phyloP scores from a whole-genome alignment of 164 flowering plant genomes.

The Kingdonia uniflora region DNA sequence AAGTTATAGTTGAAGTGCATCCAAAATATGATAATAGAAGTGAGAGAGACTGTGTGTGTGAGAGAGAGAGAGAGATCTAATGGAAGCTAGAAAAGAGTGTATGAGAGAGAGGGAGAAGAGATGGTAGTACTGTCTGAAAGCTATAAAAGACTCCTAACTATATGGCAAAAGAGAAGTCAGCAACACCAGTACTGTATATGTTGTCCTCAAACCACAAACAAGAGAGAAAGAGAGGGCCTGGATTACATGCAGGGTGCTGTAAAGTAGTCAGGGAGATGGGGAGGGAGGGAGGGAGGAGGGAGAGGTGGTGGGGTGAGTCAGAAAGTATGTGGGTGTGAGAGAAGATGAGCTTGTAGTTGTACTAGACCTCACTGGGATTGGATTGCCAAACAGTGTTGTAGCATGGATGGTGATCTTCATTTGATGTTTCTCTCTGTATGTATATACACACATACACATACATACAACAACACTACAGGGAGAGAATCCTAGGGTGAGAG shows the following conservation, averaged over 20 bases:
- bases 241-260: not conserved
- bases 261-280: not conserved
- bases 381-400: too few relatives aligned
- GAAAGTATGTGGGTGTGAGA: not conserved
- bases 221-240: not conserved
- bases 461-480: not conserved
- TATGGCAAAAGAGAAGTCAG: slow-evolving; percentile 10
- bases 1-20: not conserved
- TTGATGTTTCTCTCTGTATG: too few relatives aligned
- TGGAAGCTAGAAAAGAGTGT: not conserved
- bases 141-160: not conserved
- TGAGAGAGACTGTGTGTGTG: too few relatives aligned
- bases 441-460: too few relatives aligned
- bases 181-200: slow-evolving; percentile 6
- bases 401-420: too few relatives aligned
- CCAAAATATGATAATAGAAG: not conserved
- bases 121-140: not conserved
- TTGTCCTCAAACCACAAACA: not conserved
- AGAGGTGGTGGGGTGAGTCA: slow-evolving; percentile 3
- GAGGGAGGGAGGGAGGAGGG: not conserved
- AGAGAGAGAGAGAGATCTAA: too few relatives aligned
- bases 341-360: too few relatives aligned
- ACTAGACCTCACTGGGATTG: too few relatives aligned
- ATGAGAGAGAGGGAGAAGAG: not conserved
- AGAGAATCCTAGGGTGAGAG: not conserved